Conservation (phyloP, 2,329 filamentous ascomycete species). For the Fusarium musae region DNA sequence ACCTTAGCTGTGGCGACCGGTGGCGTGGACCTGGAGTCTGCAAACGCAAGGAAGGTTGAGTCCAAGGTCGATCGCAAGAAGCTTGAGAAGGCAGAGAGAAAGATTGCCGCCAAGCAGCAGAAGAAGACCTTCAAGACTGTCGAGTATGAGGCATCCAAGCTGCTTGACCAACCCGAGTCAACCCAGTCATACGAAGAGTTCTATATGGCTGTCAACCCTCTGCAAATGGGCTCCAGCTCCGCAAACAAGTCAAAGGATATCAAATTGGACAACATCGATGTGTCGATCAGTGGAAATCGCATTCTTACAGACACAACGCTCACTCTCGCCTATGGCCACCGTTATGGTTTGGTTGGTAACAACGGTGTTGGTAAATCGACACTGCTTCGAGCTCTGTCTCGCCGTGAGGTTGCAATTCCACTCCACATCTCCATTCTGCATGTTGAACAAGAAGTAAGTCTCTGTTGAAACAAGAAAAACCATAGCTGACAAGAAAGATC, state of each 20-base stretch:
- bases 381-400: slow-evolving; percentile 88
- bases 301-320: slow-evolving; percentile 92
- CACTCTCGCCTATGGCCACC: slow-evolving; percentile 89
- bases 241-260: slow-evolving; percentile 97
- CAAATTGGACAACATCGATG: slow-evolving; percentile 96
- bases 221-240: slow-evolving; percentile 80
- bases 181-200: slow-evolving; percentile 98
- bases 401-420: slow-evolving; percentile 93
- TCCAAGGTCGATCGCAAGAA: slow-evolving; percentile 99
- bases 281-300: slow-evolving; percentile 87
- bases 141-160: slow-evolving; percentile 92
- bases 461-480: background rate
- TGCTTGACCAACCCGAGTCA: slow-evolving; percentile 84
- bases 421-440: slow-evolving; percentile 99
- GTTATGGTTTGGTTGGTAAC: slow-evolving; percentile 97
- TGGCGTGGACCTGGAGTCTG: slow-evolving; percentile 91
- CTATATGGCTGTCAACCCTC: slow-evolving; percentile 98
- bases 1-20: slow-evolving; percentile 88
- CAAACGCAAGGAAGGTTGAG: slow-evolving; percentile 92
- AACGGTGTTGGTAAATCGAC: slow-evolving; percentile 99
- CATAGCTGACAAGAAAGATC: slow-evolving; percentile 65
- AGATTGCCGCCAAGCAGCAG: slow-evolving; percentile 97
- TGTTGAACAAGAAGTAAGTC: slow-evolving; percentile 90
- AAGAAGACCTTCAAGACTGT: slow-evolving; percentile 99
- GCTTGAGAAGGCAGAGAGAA: slow-evolving; percentile 96